phyloP scores from a whole-genome alignment of 305 asterid species.

The Solanum chacoense region DNA sequence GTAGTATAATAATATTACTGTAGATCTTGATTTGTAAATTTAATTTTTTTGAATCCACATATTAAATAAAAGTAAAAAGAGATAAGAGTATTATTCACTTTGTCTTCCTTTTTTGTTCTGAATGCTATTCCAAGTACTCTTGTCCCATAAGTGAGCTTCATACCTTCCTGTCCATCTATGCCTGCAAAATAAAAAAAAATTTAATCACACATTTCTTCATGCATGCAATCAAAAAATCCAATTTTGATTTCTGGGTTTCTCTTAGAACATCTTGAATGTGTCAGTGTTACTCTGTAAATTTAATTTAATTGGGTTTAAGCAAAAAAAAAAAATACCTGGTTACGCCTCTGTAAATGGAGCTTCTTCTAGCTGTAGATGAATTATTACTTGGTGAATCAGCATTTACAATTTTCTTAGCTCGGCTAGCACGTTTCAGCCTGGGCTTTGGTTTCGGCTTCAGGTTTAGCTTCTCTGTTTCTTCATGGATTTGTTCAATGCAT shows the following conservation, averaged over 20 bases:
- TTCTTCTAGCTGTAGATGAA: slow-evolving; percentile 41
- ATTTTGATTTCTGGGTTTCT: neutral
- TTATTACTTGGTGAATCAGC: slow-evolving; percentile 17
- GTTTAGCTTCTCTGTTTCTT: neutral
- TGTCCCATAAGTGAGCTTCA: slow-evolving; percentile 97
- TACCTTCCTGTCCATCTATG: slow-evolving; percentile 88
- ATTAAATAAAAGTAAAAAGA: neutral
- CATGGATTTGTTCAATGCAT: slow-evolving; percentile 36
- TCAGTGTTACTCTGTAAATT: neutral
- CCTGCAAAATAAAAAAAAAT: slow-evolving; percentile 19
- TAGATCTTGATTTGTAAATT: slow-evolving; percentile 33
- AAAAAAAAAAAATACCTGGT: slow-evolving; percentile 38
- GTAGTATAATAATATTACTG: slow-evolving; percentile 19
- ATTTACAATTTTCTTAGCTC: slow-evolving; percentile 22
- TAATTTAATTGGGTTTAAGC: neutral
- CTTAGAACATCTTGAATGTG: neutral
- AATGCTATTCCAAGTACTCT: slow-evolving; percentile 63
- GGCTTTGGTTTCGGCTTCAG: neutral
- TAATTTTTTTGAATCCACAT: neutral
- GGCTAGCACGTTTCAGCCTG: slow-evolving; percentile 18
- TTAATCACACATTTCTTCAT: slow-evolving; percentile 9
- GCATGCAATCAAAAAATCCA: slow-evolving; percentile 34
- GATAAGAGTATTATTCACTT: slow-evolving; percentile 19
- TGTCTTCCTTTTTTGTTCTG: slow-evolving; percentile 89
- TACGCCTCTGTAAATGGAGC: slow-evolving; percentile 91